These are phyloP conservation scores for Streptanthus diversifolius DNA, from an alignment of 345 rosid genomes.

Conservation along the genomic window DNA sequence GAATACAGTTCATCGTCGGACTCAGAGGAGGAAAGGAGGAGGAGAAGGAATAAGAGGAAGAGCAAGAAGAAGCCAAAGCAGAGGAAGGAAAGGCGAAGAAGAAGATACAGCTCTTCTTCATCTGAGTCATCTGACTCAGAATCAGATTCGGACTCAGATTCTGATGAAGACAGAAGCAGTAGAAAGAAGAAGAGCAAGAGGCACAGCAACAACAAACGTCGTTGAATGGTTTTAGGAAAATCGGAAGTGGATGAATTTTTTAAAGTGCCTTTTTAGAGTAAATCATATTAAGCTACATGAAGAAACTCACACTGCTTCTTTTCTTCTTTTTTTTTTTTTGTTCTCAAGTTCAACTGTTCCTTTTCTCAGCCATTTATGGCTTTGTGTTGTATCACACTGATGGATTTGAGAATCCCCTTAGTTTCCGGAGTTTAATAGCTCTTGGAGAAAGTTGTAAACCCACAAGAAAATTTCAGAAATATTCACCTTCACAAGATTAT, in stretches of 20 bases:
- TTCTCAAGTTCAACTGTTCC: background rate
- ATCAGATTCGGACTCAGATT: constrained; percentile 65
- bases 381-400: constrained; percentile 24
- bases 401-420: background rate
- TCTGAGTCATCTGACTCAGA: constrained; percentile 77
- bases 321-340: background rate
- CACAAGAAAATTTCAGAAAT: background rate
- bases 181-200: constrained; percentile 62
- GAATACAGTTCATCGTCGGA: constrained; percentile 65
- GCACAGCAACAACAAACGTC: constrained; percentile 58
- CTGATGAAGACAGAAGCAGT: constrained; percentile 63
- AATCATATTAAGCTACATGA: constrained; percentile 14
- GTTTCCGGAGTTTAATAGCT: background rate
- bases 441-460: background rate
- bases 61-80: constrained; percentile 58
- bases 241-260: background rate
- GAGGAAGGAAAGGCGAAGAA: constrained; percentile 41
- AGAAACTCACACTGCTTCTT: constrained; percentile 4
- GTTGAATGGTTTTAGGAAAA: constrained; percentile 12
- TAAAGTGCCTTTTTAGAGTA: background rate
- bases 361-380: background rate
- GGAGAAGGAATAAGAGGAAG: constrained; percentile 62
- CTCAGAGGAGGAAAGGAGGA: constrained; percentile 72
- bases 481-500: background rate
- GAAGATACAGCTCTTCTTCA: constrained; percentile 66